Base-by-base conservation (phyloP, 306 rosid species). In the Trichosanthes cucumerina region DNA sequence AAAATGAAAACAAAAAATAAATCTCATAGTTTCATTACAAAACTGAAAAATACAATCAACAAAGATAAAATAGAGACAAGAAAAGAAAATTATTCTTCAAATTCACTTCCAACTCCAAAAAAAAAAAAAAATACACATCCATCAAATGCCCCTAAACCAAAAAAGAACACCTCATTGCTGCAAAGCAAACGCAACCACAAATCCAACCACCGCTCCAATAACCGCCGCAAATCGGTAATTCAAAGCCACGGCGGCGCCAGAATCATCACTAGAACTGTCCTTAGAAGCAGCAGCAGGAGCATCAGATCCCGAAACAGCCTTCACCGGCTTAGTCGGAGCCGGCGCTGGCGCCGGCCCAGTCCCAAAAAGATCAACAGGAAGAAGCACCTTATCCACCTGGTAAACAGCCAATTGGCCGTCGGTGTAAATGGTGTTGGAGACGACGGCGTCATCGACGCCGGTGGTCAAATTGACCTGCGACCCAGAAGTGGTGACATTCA, bases 401-500 rank as follows among this genome's bases (percentile, higher is more conserved):
- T 92, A 95, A 52, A 95, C 92, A 10, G 92, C 93, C 3, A 95
- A 86, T 82, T 90, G 91, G 31, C 28, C 84, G 59, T 92, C 92
- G 26, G 88, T 85, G 68, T 82, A 95, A 1, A 95, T 85, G 52
- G 92, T 87, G 38, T 92, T 95, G 21, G 92, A 79, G 54, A 95
- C 87, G 0, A 90, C 78, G 19, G 97, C 86, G 57, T 83, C 90
- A 14, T 78, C 86, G 19, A 95, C 99, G 18, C 97, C 99, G 0
- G 97, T 92, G 9, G 97, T 88, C 6, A 95, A 47, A 76, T 95
- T 95, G 26, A 92, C 93, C 78, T 91, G 97, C 80, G 79, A 92
- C 34, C 97, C 97, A 1, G 99, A 84, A 1, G 99, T 86, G 0
- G 99, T 95, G 7, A 95, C 97, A 52, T 95, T 95, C 2, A 95